Conservation (phyloP, 352 stramenopile species). For the Halophytophthora polymorphica region DNA sequence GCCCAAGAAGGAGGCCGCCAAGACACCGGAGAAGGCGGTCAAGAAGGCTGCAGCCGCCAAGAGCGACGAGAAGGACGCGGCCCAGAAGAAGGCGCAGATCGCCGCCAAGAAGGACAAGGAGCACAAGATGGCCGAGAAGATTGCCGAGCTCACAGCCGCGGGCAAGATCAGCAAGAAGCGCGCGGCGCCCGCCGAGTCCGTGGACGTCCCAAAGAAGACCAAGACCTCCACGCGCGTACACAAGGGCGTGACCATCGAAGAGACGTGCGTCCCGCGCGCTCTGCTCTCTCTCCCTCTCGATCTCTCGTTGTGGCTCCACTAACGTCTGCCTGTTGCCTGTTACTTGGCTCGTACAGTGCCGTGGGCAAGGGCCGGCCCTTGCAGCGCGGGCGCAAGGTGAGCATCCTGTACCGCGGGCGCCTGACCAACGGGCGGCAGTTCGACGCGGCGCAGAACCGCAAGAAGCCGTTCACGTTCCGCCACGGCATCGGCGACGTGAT, state of each 20-base stretch:
- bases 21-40: constrained; percentile 28
- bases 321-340: not conserved
- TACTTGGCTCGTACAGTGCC: constrained; percentile 30
- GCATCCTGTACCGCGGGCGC: constrained; percentile 78
- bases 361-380: constrained; percentile 68
- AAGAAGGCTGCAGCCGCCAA: constrained; percentile 27
- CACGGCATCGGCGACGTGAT: constrained; percentile 90
- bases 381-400: constrained; percentile 65
- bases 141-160: constrained; percentile 40
- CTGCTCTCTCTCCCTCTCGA: constrained; percentile 3
- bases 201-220: constrained; percentile 77
- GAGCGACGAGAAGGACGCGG: constrained; percentile 25
- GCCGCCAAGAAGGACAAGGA: constrained; percentile 46
- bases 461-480: constrained; percentile 82
- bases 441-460: constrained; percentile 75
- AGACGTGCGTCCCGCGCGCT: constrained; percentile 41
- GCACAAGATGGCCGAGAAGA: constrained; percentile 51
- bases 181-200: constrained; percentile 44
- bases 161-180: constrained; percentile 63
- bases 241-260: constrained; percentile 82
- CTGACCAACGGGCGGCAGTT: constrained; percentile 87
- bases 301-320: not conserved
- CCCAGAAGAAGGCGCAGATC: constrained; percentile 34
- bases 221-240: constrained; percentile 56
- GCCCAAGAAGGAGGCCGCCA: constrained; percentile 28